Percentiles rank a stretch among this genome's conserved stretches.
These are phyloP conservation scores for Penicillium polonicum DNA, from an alignment of 2,329 filamentous ascomycete genomes.

Conservation along the genomic window DNA sequence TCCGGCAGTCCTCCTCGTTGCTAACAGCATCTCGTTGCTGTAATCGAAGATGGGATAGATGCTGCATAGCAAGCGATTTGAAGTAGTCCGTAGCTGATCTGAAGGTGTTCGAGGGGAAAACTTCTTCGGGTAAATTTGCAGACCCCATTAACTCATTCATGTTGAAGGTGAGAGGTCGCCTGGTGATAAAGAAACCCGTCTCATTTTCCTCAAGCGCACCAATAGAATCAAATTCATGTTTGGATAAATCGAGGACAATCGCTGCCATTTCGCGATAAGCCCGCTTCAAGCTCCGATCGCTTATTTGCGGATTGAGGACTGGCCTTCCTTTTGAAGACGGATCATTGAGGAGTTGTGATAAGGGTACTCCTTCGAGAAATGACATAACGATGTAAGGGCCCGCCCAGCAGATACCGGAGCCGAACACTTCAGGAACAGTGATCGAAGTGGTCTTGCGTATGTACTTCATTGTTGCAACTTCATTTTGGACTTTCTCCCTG, in stretches of 20 bases:
- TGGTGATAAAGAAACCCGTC: background rate
- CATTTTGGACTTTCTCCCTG: background rate
- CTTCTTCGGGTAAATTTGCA: background rate
- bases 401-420: background rate
- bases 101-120: background rate
- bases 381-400: background rate
- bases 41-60: background rate
- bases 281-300: background rate
- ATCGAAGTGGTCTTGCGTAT: background rate
- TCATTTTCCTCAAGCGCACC: background rate
- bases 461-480: background rate
- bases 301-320: background rate
- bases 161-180: background rate
- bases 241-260: background rate
- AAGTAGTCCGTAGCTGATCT: background rate
- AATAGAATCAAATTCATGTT: background rate
- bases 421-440: background rate
- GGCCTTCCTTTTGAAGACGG: background rate
- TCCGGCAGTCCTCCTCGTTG: background rate
- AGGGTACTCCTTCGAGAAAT: background rate
- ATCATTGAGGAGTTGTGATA: background rate
- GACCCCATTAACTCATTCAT: background rate
- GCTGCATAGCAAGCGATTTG: background rate
- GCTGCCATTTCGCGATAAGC: background rate
- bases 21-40: background rate